A percentile compares a stretch with the other conserved stretches of the same genome.
Conservation (phyloP, 352 stramenopile genomes). For the Thraustochytrium aureum region DNA sequence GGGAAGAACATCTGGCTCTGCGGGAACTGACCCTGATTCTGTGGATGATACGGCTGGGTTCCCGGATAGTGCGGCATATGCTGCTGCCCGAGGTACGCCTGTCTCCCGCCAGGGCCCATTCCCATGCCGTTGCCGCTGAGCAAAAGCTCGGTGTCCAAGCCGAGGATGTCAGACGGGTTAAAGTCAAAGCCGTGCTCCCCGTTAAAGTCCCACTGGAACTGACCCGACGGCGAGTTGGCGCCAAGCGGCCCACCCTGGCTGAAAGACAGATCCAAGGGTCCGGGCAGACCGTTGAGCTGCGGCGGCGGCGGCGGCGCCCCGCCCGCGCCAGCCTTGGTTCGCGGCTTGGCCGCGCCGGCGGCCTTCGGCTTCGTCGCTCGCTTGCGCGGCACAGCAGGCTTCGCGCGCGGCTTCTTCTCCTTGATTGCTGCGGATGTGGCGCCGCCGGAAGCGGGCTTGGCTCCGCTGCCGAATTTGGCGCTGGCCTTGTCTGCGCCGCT, state of each 20-base stretch:
- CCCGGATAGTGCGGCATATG: too few relatives aligned
- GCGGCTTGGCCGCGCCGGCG: too few relatives aligned
- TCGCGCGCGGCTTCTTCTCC: not conserved
- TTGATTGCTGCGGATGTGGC: not conserved
- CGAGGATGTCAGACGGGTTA: not conserved
- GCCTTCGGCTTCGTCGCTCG: not conserved
- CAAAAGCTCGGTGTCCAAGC: constrained; percentile 33
- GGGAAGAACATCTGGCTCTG: not conserved
- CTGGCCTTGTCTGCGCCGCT: too few relatives aligned
- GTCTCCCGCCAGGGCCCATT: not conserved
- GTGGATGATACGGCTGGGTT: not conserved
- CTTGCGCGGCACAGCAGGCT: not conserved
- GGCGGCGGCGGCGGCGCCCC: not conserved
- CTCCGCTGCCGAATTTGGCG: not conserved
- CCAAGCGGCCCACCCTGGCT: not conserved
- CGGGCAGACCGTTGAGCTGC: not conserved
- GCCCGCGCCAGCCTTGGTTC: not conserved
- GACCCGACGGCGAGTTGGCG: not conserved
- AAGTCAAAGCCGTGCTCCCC: not conserved
- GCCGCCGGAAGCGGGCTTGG: not conserved
- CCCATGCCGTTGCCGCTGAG: not conserved
- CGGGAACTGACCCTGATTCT: too few relatives aligned
- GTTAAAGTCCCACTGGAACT: constrained; percentile 39
- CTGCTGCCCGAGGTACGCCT: too few relatives aligned
- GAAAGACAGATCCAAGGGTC: not conserved